Evolutionary conservation across 2,329 filamentous ascomycete species (phyloP).

Genomic region (Pestalotiopsis sp.): DNA sequence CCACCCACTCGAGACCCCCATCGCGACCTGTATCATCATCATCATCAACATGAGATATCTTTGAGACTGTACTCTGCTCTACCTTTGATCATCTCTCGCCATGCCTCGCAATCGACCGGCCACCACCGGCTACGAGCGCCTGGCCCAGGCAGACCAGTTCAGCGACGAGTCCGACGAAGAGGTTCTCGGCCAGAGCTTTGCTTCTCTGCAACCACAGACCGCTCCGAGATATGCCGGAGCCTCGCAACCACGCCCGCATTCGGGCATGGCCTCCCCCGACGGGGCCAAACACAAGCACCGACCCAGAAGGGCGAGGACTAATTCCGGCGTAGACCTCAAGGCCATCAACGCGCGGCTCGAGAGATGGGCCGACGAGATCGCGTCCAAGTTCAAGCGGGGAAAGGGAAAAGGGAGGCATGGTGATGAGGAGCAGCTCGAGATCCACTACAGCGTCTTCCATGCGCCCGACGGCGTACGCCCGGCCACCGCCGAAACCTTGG

Average conservation of each 20-base stretch:
- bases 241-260: conserved; percentile 60
- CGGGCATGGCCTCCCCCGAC: conserved; percentile 61
- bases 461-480: conserved; percentile 85
- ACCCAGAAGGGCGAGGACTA: conserved; percentile 57
- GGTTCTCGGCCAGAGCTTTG: conserved; percentile 53
- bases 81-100: conserved; percentile 4
- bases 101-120: conserved; percentile 72
- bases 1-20: neutral
- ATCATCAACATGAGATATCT: conserved; percentile 2
- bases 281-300: conserved; percentile 42
- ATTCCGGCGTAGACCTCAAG: conserved; percentile 94
- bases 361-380: conserved; percentile 97
- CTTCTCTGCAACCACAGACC: conserved; percentile 54
- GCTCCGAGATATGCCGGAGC: conserved; percentile 67
- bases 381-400: conserved; percentile 90
- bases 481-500: conserved; percentile 73
- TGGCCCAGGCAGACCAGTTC: conserved; percentile 78
- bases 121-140: conserved; percentile 82
- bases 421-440: conserved; percentile 88
- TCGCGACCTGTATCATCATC: neutral
- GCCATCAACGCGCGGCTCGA: conserved; percentile 96
- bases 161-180: conserved; percentile 74
- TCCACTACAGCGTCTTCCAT: conserved; percentile 96
- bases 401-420: conserved; percentile 70
- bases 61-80: neutral